Evolutionary conservation across 805 yeast genomes (phyloP).

Genomic region (Lipomyces sp.): DNA sequence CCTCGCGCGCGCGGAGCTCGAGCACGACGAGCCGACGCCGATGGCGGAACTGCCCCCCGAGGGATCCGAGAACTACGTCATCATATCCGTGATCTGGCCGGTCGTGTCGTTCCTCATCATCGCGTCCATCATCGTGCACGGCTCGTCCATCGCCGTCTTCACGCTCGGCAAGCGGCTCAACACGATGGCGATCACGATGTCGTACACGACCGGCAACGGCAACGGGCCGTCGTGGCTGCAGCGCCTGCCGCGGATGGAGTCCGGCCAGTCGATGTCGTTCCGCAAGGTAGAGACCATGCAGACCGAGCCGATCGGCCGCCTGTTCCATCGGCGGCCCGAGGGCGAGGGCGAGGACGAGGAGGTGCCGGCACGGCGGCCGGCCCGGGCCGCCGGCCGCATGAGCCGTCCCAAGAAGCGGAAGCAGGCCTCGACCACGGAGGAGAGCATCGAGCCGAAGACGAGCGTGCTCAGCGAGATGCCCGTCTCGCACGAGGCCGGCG

Average conservation of each 20-base stretch:
- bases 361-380: slow-evolving; percentile 19
- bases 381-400: slow-evolving; percentile 27
- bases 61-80: slow-evolving; percentile 52
- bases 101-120: slow-evolving; percentile 74
- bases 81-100: slow-evolving; percentile 75
- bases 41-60: slow-evolving; percentile 47
- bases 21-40: slow-evolving; percentile 59
- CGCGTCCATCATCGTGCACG: slow-evolving; percentile 85
- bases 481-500: slow-evolving; percentile 9
- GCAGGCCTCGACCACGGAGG: not conserved
- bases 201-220: slow-evolving; percentile 70
- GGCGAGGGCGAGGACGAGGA: slow-evolving; percentile 1
- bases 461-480: not conserved
- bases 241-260: slow-evolving; percentile 76
- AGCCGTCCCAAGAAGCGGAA: slow-evolving; percentile 2
- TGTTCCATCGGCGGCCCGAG: slow-evolving; percentile 15
- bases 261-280: slow-evolving; percentile 73
- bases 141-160: slow-evolving; percentile 79
- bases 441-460: not conserved
- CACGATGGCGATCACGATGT: slow-evolving; percentile 88
- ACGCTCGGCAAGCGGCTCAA: slow-evolving; percentile 82
- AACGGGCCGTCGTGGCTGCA: slow-evolving; percentile 74
- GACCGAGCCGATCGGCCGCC: slow-evolving; percentile 12
- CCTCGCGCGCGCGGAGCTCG: slow-evolving; percentile 69
- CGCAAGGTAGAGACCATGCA: slow-evolving; percentile 74